Percentiles rank a stretch among this genome's conserved stretches.
Evolutionary conservation across 1,284 basidiomycete species (phyloP).

Genomic region (Rhodotorula sp.): DNA sequence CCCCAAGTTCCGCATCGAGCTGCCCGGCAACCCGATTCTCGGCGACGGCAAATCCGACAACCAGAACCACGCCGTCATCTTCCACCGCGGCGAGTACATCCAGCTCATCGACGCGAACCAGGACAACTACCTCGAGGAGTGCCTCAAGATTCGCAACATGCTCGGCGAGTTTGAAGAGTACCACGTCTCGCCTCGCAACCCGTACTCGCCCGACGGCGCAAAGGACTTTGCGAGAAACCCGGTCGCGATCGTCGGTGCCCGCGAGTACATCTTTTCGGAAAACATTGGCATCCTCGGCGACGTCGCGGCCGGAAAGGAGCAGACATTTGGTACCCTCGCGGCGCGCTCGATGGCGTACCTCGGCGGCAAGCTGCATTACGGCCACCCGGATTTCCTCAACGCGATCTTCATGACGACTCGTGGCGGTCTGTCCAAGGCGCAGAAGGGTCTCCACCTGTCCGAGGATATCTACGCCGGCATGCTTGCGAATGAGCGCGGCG

Average conservation of each 20-base stretch:
- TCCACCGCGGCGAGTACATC: slow-evolving; percentile 97
- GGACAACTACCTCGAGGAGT: slow-evolving; percentile 99
- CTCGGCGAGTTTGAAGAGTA: slow-evolving; percentile 98
- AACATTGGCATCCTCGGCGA: slow-evolving; percentile 99
- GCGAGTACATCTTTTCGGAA: slow-evolving; percentile 99
- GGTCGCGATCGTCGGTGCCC: slow-evolving; percentile 94
- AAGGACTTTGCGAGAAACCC: slow-evolving; percentile 60
- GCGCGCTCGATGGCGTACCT: slow-evolving; percentile 95
- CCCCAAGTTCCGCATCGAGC: slow-evolving; percentile 97
- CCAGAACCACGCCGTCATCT: slow-evolving; percentile 99
- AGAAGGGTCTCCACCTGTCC: slow-evolving; percentile 96
- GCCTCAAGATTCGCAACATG: slow-evolving; percentile 98
- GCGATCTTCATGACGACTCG: slow-evolving; percentile 97
- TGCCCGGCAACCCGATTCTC: slow-evolving; percentile 97
- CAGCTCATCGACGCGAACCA: slow-evolving; percentile 99
- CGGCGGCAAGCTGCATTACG: slow-evolving; percentile 97
- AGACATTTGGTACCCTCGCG: slow-evolving; percentile 96
- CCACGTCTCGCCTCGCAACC: slow-evolving; percentile 76
- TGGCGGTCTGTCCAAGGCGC: slow-evolving; percentile 96
- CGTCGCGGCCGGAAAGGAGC: slow-evolving; percentile 97
- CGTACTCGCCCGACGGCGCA: slow-evolving; percentile 75
- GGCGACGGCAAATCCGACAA: slow-evolving; percentile 99
- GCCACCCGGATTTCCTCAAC: slow-evolving; percentile 98
- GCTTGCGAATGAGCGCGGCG: slow-evolving; percentile 95
- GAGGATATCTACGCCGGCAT: slow-evolving; percentile 99